Evolutionary conservation across 2,329 filamentous ascomycete genomes (phyloP), one percentile per base, ranked within the genome.

Genomic region (Aspergillus versicolor): DNA sequence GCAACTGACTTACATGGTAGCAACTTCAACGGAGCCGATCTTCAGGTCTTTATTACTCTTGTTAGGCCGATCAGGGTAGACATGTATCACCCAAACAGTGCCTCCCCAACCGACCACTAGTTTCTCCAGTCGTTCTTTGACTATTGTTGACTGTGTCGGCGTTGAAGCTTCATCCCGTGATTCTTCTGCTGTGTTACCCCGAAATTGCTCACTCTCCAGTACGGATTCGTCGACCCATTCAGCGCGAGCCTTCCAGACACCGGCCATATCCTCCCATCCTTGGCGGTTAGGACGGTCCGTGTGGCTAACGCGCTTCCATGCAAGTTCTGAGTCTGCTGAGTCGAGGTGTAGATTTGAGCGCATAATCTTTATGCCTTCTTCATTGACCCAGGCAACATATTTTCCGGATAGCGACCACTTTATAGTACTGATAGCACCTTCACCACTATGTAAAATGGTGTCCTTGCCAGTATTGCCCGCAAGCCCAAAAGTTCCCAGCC

Each of bases 341-440:
- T 95, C 91, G 5, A 97, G 81, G 64, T 92, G 86, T 19, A 95
- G 70, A 70, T 94, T 91, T 4, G 91, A 91, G 38, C 94, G 86
- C 92, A 97, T 97, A 59, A 99, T 94, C 73, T 97, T 97, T 71
- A 97, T 95, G 4, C 94, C 94, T 67, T 95, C 89, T 74, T 99
- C 94, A 68, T 97, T 99, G 41, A 96, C 83, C 94, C 94, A 99
- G 0, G 88, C 90, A 1, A 97, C 89, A 68, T 92, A 97, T 75
- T 89, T 94, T 1, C 94, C 93, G 0, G 91, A 93, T 41, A 93
- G 73, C 0, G 93, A 97, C 92, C 93, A 99, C 73, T 95, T 93
- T 69, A 99, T 94, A 3, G 88, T 89, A 70, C 86, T 93, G 61
- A 99, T 94, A 2, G 87, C 85, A 3, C 94, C 94, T 76, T 99